These are phyloP conservation scores for Starmerella etchellsii DNA, from an alignment of 805 yeast genomes.

Conservation along the genomic window DNA sequence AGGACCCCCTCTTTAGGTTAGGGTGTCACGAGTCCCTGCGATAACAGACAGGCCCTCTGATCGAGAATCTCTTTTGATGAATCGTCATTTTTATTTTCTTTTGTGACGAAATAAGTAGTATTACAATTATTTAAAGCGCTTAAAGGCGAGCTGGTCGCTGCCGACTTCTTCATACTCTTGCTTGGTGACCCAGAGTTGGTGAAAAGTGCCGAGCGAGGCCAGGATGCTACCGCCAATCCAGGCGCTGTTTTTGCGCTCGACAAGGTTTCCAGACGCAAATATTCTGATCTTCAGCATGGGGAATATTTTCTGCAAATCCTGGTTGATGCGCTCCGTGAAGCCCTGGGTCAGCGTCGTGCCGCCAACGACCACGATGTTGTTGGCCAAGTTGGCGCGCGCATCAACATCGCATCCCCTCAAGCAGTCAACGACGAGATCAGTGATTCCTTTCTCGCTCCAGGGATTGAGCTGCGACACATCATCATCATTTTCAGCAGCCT, in stretches of 20 bases:
- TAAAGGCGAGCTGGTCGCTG: slow-evolving; percentile 61
- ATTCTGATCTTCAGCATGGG: slow-evolving; percentile 80
- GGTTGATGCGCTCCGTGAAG: slow-evolving; percentile 58
- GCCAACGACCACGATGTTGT: slow-evolving; percentile 79
- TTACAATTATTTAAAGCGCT: slow-evolving; percentile 73
- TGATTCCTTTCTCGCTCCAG: slow-evolving; percentile 32
- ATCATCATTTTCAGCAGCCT: slow-evolving; percentile 6
- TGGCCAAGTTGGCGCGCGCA: slow-evolving; percentile 76
- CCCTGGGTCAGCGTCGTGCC: slow-evolving; percentile 73
- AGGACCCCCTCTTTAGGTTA: too few relatives aligned
- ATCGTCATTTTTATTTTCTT: too few relatives aligned
- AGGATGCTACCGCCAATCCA: slow-evolving; percentile 92
- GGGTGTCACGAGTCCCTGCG: too few relatives aligned
- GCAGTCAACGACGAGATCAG: slow-evolving; percentile 47
- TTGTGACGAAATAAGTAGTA: too few relatives aligned
- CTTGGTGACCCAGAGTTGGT: slow-evolving; percentile 89
- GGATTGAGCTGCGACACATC: background rate
- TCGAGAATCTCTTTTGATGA: too few relatives aligned
- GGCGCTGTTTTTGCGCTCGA: slow-evolving; percentile 65
- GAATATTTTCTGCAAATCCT: slow-evolving; percentile 53
- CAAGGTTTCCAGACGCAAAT: slow-evolving; percentile 58
- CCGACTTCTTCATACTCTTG: slow-evolving; percentile 84
- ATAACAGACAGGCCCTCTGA: too few relatives aligned
- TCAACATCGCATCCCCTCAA: slow-evolving; percentile 55
- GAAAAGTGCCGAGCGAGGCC: slow-evolving; percentile 83